phyloP scores from a whole-genome alignment of 108 stramenopile species.

The Cyclostephanos invisitatus region DNA sequence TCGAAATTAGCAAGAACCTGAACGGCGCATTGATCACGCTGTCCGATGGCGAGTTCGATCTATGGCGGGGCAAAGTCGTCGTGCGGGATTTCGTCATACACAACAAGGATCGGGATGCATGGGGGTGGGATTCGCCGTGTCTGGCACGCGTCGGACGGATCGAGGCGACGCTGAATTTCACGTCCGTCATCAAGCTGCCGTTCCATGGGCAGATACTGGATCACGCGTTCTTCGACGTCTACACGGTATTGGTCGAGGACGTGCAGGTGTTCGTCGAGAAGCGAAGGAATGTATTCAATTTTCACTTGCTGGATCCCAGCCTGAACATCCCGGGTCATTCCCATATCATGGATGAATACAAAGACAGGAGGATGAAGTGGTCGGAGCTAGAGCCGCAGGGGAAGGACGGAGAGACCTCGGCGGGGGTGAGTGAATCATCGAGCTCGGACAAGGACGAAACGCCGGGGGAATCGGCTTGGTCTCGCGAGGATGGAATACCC shows the following conservation, averaged over 20 bases:
- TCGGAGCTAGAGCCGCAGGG: not conserved
- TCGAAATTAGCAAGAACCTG: constrained; percentile 34
- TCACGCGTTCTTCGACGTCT: constrained; percentile 43
- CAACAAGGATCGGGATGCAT: constrained; percentile 42
- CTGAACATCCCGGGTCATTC: constrained; percentile 40
- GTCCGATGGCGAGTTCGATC: constrained; percentile 36
- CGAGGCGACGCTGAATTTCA: constrained; percentile 42
- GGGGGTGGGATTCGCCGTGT: constrained; percentile 55
- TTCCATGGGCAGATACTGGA: constrained; percentile 29
- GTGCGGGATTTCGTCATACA: constrained; percentile 40
- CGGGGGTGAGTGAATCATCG: constrained; percentile 15
- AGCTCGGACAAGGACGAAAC: constrained; percentile 25
- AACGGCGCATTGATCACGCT: constrained; percentile 45
- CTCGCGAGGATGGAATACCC: constrained; percentile 10
- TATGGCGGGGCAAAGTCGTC: constrained; percentile 41
- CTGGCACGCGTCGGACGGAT: constrained; percentile 44
- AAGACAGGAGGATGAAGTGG: constrained; percentile 10
- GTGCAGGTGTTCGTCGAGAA: constrained; percentile 54
- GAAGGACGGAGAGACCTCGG: constrained; percentile 11
- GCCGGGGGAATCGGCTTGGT: constrained; percentile 4
- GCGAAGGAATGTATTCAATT: constrained; percentile 45
- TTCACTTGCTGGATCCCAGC: constrained; percentile 45
- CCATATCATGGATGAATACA: constrained; percentile 35
- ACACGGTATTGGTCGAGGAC: constrained; percentile 44
- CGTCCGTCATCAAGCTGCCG: constrained; percentile 39